These are phyloP conservation scores for Teratosphaeria zuluensis DNA, from an alignment of 2,329 filamentous ascomycete species.

Conservation along the genomic window DNA sequence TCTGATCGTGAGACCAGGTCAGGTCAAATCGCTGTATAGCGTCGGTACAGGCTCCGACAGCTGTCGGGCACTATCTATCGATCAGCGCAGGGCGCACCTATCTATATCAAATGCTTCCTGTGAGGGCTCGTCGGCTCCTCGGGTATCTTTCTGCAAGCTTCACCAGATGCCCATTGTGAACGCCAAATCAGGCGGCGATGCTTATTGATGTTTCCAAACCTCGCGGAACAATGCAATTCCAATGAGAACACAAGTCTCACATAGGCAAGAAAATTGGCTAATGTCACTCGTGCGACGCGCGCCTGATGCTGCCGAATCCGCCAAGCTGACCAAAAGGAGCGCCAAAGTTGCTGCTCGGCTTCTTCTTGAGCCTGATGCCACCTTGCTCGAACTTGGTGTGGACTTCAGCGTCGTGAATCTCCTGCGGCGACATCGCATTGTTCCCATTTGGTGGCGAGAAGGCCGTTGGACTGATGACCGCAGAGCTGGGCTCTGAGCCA, in stretches of 20 bases:
- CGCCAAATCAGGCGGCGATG: background rate
- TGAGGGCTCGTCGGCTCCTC: background rate
- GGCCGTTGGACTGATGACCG: constrained; percentile 9
- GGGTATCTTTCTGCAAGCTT: background rate
- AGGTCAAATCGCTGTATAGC: no score
- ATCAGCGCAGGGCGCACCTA: background rate
- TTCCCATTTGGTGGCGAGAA: constrained; percentile 5
- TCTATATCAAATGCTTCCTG: background rate
- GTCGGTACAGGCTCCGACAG: background rate
- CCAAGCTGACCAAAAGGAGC: constrained; percentile 26
- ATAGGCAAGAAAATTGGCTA: background rate
- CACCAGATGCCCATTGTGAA: background rate
- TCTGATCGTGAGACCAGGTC: background rate
- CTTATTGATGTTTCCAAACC: background rate
- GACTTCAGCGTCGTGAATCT: constrained; percentile 15
- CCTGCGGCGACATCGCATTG: constrained; percentile 9
- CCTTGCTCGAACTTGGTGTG: constrained; percentile 21
- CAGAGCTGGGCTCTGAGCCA: constrained; percentile 6
- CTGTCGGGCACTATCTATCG: background rate
- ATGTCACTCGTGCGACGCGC: constrained; percentile 4
- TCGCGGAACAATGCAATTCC: background rate
- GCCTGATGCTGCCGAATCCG: constrained; percentile 17
- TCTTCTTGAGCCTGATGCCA: constrained; percentile 28
- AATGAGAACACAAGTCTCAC: background rate
- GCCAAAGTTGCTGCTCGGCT: constrained; percentile 27